Percentiles rank a stretch among this genome's conserved stretches.
These are phyloP conservation scores for Candida pseudofarinosa DNA, from an alignment of 805 yeast genomes.

Conservation along the genomic window DNA sequence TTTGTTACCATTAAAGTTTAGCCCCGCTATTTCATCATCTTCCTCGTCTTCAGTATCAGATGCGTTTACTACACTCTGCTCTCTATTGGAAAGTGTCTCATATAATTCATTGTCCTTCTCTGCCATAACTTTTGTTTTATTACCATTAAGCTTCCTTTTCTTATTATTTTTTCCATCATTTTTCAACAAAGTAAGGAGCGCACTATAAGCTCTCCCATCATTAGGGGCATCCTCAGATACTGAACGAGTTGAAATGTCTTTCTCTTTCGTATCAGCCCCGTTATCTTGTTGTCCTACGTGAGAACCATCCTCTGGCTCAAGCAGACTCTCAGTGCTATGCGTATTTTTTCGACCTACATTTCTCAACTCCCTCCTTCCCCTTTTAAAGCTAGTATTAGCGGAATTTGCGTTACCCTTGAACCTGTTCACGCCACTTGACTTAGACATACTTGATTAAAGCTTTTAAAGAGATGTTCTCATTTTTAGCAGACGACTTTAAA, in stretches of 20 bases:
- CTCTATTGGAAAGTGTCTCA: slow-evolving; percentile 7
- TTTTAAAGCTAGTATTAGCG: slow-evolving; percentile 28
- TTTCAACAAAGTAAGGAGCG: slow-evolving; percentile 58
- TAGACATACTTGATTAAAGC: neutral
- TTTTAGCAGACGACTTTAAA: neutral
- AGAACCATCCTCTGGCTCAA: slow-evolving; percentile 7
- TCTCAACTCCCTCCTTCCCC: slow-evolving; percentile 62
- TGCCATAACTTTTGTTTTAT: slow-evolving; percentile 6
- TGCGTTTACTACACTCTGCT: neutral
- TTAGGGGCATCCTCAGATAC: slow-evolving; percentile 14
- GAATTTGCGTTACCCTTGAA: neutral
- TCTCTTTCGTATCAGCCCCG: slow-evolving; percentile 13
- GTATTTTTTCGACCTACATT: slow-evolving; percentile 45
- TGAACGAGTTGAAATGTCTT: slow-evolving; percentile 11
- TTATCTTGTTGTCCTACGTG: slow-evolving; percentile 5
- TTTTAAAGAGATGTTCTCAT: neutral
- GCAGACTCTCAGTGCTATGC: slow-evolving; percentile 1
- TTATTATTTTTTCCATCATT: slow-evolving; percentile 37
- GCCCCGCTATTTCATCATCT: slow-evolving; percentile 30
- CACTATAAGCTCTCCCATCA: slow-evolving; percentile 55
- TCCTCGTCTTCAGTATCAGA: slow-evolving; percentile 8
- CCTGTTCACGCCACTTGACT: neutral
- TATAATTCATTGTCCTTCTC: slow-evolving; percentile 5
- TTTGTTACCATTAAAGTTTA: slow-evolving; percentile 20
- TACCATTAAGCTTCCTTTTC: slow-evolving; percentile 9